These are phyloP conservation scores for Luvunga scandens DNA, from an alignment of 345 rosid genomes.

Conservation along the genomic window DNA sequence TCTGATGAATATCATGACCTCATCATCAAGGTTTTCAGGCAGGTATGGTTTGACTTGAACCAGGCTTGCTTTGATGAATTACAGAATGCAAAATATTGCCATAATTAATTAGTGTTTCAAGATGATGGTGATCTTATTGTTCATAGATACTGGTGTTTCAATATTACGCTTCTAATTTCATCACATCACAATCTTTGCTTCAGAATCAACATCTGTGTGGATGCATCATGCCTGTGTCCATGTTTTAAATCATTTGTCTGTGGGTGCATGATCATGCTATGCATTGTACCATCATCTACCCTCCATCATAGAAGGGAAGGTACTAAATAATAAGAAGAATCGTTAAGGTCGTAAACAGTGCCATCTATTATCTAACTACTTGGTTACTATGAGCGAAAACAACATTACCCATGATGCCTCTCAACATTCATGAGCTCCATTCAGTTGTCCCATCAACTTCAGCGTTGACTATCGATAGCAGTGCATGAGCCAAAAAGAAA, in stretches of 20 bases:
- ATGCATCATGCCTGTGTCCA: not conserved
- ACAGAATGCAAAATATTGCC: conserved; percentile 15
- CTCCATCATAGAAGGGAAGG: not conserved
- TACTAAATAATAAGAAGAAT: not conserved
- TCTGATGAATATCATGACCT: conserved; percentile 68
- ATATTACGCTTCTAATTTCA: conserved; percentile 5
- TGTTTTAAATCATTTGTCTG: too few species aligned
- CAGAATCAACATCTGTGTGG: not conserved
- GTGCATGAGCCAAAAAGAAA: too few species aligned
- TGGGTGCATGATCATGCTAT: not conserved
- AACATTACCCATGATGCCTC: too few species aligned
- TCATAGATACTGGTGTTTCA: not conserved
- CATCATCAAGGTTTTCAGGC: conserved; percentile 83
- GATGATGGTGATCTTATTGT: conserved; percentile 10
- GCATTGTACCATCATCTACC: not conserved
- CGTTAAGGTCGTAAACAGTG: not conserved
- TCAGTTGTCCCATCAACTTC: too few species aligned
- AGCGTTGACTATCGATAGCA: too few species aligned
- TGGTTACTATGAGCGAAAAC: not conserved
- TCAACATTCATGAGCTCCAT: too few species aligned
- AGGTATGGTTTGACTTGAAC: conserved; percentile 63
- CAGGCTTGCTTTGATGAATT: conserved; percentile 31
- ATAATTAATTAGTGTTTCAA: not conserved
- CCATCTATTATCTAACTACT: not conserved
- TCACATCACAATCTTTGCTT: not conserved